A percentile compares a stretch with the other conserved stretches of the same genome.
phyloP scores from a whole-genome alignment of 2,329 filamentous ascomycete species.

The Phaeosphaeriaceae sp. region DNA sequence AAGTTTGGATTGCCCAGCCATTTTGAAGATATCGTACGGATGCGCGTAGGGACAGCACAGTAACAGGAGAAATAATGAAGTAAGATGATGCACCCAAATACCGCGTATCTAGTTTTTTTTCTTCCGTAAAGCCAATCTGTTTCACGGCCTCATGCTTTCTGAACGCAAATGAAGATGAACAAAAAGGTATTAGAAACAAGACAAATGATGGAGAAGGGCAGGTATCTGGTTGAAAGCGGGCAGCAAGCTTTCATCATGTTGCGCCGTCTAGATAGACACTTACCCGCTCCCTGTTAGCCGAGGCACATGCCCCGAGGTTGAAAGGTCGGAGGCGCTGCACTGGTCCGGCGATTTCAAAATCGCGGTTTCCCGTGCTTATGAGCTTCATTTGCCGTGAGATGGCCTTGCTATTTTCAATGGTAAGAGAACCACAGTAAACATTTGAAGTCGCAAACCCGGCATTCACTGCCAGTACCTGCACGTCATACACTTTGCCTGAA shows the following conservation, averaged over 20 bases:
- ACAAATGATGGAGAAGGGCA: conserved; percentile 1
- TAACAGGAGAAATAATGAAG: conserved; percentile 8
- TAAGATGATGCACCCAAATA: conserved; percentile 22
- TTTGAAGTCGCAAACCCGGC: no score
- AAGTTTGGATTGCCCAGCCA: conserved; percentile 68
- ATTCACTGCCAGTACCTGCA: no score
- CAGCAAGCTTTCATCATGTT: conserved; percentile 23
- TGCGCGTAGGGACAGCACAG: background rate
- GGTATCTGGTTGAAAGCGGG: conserved; percentile 14
- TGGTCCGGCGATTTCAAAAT: no score
- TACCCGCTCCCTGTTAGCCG: conserved; percentile 40
- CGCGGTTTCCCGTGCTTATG: no score
- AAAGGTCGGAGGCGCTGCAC: background rate
- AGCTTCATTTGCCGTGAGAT: no score
- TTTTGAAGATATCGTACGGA: conserved; percentile 29
- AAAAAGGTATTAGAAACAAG: conserved; percentile 4
- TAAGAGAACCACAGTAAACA: no score
- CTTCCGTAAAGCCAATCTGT: conserved; percentile 9
- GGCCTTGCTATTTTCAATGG: no score
- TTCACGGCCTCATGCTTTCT: conserved; percentile 32
- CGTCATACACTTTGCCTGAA: background rate
- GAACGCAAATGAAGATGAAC: background rate
- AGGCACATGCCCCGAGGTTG: conserved; percentile 45
- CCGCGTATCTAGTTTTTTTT: conserved; percentile 9
- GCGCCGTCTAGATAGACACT: conserved; percentile 31